Evolutionary conservation across 164 flowering plant species (phyloP).

Genomic region (Berberis thunbergii): DNA sequence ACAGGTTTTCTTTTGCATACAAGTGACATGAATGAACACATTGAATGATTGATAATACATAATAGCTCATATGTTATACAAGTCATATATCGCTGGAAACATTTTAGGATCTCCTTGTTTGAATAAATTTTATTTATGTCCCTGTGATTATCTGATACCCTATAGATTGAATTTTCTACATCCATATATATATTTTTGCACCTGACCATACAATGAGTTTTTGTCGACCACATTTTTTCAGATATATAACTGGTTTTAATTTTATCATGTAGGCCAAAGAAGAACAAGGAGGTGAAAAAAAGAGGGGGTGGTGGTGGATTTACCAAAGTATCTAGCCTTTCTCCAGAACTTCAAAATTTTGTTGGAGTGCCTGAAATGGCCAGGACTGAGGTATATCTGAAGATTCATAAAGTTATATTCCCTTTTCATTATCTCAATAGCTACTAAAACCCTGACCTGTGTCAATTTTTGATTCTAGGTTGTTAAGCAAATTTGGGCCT

Average conservation of each 20-base stretch:
- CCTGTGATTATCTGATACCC: too few relatives aligned
- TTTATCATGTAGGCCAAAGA: slow-evolving; percentile 26
- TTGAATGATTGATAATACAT: too few relatives aligned
- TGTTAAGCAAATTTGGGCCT: slow-evolving; percentile 70
- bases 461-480: slow-evolving; percentile 39
- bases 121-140: too few relatives aligned
- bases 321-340: slow-evolving; percentile 65
- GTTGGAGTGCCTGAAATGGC: slow-evolving; percentile 63
- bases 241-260: neutral
- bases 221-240: neutral
- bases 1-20: too few relatives aligned
- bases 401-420: neutral
- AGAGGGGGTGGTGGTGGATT: slow-evolving; percentile 76
- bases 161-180: too few relatives aligned
- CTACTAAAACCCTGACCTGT: neutral
- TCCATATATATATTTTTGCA: too few relatives aligned
- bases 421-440: slow-evolving; percentile 8
- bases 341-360: slow-evolving; percentile 69
- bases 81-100: too few relatives aligned
- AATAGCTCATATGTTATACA: too few relatives aligned
- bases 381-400: slow-evolving; percentile 60
- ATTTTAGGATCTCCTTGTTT: too few relatives aligned
- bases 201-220: too few relatives aligned
- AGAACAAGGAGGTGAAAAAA: slow-evolving; percentile 39
- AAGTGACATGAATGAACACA: too few relatives aligned